Conservation (phyloP, 306 rosid species). For the Medicago arabica region DNA sequence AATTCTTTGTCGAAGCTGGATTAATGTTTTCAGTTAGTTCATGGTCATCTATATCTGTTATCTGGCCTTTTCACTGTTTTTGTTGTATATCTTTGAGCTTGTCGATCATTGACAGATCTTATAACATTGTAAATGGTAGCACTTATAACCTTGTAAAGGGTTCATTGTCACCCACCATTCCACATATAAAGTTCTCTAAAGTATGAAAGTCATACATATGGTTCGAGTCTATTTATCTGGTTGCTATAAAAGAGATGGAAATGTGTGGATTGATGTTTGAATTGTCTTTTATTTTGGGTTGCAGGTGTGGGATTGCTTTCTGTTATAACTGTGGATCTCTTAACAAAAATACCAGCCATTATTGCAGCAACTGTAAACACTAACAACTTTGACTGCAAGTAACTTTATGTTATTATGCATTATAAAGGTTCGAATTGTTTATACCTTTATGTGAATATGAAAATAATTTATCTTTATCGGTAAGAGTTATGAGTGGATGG, state of each 20-base stretch:
- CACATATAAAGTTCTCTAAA: neutral
- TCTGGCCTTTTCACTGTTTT: neutral
- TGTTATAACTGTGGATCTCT: conserved; percentile 54
- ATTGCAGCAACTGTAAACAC: conserved; percentile 26
- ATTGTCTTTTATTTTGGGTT: conserved; percentile 31
- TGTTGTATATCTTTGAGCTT: neutral
- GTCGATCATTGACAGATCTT: neutral
- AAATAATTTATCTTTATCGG: neutral
- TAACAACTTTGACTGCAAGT: neutral
- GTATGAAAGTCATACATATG: neutral
- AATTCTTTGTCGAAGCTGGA: neutral
- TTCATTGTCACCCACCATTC: neutral
- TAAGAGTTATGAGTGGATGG: conserved; percentile 1
- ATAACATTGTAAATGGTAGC: neutral
- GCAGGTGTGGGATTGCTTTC: conserved; percentile 59
- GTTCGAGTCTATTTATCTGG: neutral
- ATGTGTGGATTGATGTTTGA: conserved; percentile 8
- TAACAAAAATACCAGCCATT: neutral
- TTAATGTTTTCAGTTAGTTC: neutral
- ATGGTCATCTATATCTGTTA: neutral
- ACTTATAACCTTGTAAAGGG: neutral
- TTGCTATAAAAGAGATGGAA: neutral
- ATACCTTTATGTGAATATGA: neutral
- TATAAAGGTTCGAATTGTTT: neutral
- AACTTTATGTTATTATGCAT: neutral